Percentiles rank a stretch among this genome's conserved stretches.
phyloP scores from a whole-genome alignment of 805 yeast species.

The Wickerhamomyces bisporus region DNA sequence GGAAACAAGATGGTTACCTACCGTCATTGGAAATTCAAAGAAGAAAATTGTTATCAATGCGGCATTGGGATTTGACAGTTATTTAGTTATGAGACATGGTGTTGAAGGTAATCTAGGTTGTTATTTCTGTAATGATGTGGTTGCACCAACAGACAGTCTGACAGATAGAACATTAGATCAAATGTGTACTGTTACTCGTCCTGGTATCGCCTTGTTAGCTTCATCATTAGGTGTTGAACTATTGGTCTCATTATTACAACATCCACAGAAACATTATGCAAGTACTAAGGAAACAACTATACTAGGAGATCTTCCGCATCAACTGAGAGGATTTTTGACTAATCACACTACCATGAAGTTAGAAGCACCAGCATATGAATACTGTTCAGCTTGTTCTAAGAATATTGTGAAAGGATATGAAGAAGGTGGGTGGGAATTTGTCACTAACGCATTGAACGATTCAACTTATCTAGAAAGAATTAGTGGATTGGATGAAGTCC shows the following conservation, averaged over 20 bases:
- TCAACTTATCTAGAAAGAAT: conserved; percentile 64
- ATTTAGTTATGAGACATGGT: conserved; percentile 92
- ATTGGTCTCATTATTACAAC: conserved; percentile 68
- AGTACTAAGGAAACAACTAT: conserved; percentile 27
- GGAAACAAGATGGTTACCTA: conserved; percentile 97
- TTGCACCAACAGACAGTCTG: conserved; percentile 88
- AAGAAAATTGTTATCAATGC: conserved; percentile 80
- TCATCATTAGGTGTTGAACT: conserved; percentile 84
- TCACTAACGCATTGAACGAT: conserved; percentile 62
- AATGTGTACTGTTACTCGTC: conserved; percentile 98
- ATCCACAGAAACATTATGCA: conserved; percentile 41
- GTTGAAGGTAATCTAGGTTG: conserved; percentile 58
- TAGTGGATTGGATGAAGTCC: conserved; percentile 75
- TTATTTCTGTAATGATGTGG: conserved; percentile 92
- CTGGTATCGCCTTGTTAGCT: conserved; percentile 90
- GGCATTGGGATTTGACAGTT: conserved; percentile 93
- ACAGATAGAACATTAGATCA: conserved; percentile 88
- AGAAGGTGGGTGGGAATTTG: conserved; percentile 74
- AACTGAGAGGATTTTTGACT: conserved; percentile 79
- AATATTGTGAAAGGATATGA: conserved; percentile 48
- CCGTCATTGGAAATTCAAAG: conserved; percentile 65
- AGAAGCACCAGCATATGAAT: conserved; percentile 63
- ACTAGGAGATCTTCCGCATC: conserved; percentile 81
- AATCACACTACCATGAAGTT: conserved; percentile 60
- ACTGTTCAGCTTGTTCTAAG: conserved; percentile 84